A percentile compares a stretch with the other conserved stretches of the same genome.
phyloP scores from a whole-genome alignment of 352 stramenopile species.

The Bremia lactucae region DNA sequence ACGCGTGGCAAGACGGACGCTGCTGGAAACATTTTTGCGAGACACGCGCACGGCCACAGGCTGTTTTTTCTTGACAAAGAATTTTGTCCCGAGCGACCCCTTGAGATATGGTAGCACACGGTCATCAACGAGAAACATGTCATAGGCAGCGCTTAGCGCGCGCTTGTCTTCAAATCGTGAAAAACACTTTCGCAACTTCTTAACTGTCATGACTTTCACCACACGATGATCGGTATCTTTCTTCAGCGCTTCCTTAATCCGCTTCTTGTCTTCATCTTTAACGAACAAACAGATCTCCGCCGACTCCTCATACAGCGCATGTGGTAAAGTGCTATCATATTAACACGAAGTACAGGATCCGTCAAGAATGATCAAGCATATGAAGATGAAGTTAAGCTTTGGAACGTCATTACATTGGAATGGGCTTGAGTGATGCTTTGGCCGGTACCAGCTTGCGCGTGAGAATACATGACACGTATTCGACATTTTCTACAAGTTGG shows the following conservation, averaged over 20 bases:
- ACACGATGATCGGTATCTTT: constrained; percentile 46
- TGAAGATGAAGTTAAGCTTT: background rate
- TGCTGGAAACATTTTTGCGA: constrained; percentile 39
- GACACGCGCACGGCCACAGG: constrained; percentile 66
- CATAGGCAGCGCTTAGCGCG: constrained; percentile 57
- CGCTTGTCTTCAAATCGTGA: constrained; percentile 64
- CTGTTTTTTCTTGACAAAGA: constrained; percentile 77
- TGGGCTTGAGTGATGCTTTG: constrained; percentile 62
- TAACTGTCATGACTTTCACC: constrained; percentile 66
- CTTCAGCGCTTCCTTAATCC: constrained; percentile 60
- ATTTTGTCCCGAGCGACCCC: constrained; percentile 51
- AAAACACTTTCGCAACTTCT: constrained; percentile 80
- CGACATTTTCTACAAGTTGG: constrained; percentile 42
- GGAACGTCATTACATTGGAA: constrained; percentile 62
- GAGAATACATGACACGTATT: constrained; percentile 60
- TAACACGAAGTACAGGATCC: background rate
- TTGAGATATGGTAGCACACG: constrained; percentile 69
- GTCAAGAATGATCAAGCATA: background rate
- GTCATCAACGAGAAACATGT: constrained; percentile 71
- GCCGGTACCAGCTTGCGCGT: constrained; percentile 58
- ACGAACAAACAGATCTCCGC: constrained; percentile 72
- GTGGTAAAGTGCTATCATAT: constrained; percentile 36
- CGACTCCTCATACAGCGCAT: constrained; percentile 42
- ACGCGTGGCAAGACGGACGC: constrained; percentile 32
- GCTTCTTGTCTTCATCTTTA: constrained; percentile 77